These are phyloP conservation scores for Spathaspora sp. DNA, from an alignment of 1,139 yeast species.

Conservation along the genomic window DNA sequence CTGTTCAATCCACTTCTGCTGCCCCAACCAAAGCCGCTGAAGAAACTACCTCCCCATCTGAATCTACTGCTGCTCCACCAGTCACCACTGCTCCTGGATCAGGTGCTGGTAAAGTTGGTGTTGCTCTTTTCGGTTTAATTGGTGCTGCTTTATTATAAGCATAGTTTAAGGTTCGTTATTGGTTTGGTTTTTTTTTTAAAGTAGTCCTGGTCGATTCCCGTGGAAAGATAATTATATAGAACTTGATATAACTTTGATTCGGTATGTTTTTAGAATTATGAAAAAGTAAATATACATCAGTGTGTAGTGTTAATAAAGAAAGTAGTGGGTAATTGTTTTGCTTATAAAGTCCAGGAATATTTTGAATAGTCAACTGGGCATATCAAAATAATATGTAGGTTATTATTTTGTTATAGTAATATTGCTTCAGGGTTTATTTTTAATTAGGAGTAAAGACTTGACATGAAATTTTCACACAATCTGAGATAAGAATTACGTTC, in stretches of 20 bases:
- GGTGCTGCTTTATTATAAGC: constrained; percentile 48
- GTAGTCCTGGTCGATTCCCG: background rate
- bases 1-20: background rate
- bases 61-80: constrained; percentile 8
- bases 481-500: too few relatives aligned
- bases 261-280: background rate
- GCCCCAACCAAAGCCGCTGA: constrained; percentile 10
- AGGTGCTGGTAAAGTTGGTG: constrained; percentile 40
- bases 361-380: too few relatives aligned
- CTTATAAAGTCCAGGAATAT: too few relatives aligned
- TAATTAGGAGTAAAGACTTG: too few relatives aligned
- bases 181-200: background rate
- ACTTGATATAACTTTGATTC: background rate
- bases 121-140: constrained; percentile 46
- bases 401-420: too few relatives aligned
- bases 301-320: too few relatives aligned
- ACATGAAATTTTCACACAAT: too few relatives aligned
- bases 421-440: too few relatives aligned
- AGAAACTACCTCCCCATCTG: constrained; percentile 3
- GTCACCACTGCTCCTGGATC: constrained; percentile 12
- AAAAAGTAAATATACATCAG: background rate
- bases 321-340: too few relatives aligned
- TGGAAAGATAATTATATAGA: constrained; percentile 1
- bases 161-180: background rate
- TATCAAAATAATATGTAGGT: too few relatives aligned